A percentile compares a stretch with the other conserved stretches of the same genome.
Evolutionary conservation across 305 asterid species (phyloP).

Genomic region (Fraxinus platypoda): DNA sequence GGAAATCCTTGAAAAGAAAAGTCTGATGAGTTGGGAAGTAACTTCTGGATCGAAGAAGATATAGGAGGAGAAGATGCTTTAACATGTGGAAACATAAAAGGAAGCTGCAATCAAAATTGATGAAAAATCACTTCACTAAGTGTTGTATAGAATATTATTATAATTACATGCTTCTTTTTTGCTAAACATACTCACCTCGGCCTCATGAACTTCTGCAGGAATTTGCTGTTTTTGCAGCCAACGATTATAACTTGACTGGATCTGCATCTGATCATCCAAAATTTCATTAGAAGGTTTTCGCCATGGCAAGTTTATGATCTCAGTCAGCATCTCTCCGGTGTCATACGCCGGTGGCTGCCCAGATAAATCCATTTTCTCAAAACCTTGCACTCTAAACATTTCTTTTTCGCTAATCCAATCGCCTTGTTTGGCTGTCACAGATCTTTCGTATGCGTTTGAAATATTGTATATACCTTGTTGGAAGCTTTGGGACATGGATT

Average conservation of each 20-base stretch:
- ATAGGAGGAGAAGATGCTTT: constrained; percentile 31
- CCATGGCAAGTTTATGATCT: constrained; percentile 40
- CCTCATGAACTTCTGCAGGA: constrained; percentile 24
- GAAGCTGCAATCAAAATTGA: constrained; percentile 39
- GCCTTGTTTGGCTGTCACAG: constrained; percentile 28
- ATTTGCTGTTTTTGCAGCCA: constrained; percentile 47
- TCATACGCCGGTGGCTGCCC: constrained; percentile 28
- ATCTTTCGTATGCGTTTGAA: constrained; percentile 46
- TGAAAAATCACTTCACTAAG: neutral
- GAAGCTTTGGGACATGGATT: constrained; percentile 52
- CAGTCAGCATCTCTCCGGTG: constrained; percentile 49
- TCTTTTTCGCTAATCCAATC: constrained; percentile 27
- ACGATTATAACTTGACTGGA: constrained; percentile 37
- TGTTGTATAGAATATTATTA: constrained; percentile 7
- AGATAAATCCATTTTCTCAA: constrained; percentile 33
- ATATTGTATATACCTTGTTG: constrained; percentile 40
- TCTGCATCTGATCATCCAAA: constrained; percentile 57
- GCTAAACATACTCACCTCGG: neutral
- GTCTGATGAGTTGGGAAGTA: constrained; percentile 21
- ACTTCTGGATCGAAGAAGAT: constrained; percentile 27
- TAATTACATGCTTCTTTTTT: neutral
- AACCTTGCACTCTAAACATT: constrained; percentile 35
- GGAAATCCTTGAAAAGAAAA: constrained; percentile 44
- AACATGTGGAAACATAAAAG: constrained; percentile 39
- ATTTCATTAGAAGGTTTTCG: constrained; percentile 29